Conservation (phyloP, 176 grass and related monocot genomes). For the Oryza australiensis region DNA sequence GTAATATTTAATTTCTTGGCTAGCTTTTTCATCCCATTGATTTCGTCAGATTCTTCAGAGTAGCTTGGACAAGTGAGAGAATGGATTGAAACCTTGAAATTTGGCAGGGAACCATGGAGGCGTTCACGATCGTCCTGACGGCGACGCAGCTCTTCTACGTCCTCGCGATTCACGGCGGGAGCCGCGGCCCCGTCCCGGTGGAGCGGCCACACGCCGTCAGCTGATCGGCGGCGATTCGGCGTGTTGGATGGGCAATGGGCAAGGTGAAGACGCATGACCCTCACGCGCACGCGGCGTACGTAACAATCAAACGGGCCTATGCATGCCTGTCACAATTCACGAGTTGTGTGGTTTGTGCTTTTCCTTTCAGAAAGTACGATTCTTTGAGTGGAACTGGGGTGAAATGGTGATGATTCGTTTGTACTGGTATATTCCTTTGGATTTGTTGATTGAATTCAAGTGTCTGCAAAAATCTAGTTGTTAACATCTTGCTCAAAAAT, state of each 20-base stretch:
- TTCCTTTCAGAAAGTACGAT: not conserved
- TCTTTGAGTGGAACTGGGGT: not conserved
- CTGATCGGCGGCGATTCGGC: not conserved
- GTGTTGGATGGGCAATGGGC: not conserved
- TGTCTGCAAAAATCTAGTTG: not conserved
- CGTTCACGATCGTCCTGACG: slow-evolving; percentile 76
- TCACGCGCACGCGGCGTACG: not conserved
- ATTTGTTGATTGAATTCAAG: not conserved
- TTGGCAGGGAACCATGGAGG: slow-evolving; percentile 82
- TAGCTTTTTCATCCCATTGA: no score
- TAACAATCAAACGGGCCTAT: not conserved
- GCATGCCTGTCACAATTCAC: not conserved
- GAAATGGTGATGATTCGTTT: not conserved
- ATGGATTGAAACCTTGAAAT: not conserved
- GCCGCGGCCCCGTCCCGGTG: slow-evolving; percentile 22
- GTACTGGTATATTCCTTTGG: not conserved
- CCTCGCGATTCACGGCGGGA: slow-evolving; percentile 51
- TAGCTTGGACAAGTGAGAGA: no score
- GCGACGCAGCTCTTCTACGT: slow-evolving; percentile 79
- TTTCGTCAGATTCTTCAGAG: not conserved
- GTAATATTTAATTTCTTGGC: no score
- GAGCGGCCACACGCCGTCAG: not conserved
- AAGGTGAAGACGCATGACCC: no score
- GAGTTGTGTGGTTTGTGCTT: not conserved
- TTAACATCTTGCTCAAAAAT: not conserved